These are phyloP conservation scores for Russula earlei DNA, from an alignment of 768 basidiomycete species.

Conservation along the genomic window DNA sequence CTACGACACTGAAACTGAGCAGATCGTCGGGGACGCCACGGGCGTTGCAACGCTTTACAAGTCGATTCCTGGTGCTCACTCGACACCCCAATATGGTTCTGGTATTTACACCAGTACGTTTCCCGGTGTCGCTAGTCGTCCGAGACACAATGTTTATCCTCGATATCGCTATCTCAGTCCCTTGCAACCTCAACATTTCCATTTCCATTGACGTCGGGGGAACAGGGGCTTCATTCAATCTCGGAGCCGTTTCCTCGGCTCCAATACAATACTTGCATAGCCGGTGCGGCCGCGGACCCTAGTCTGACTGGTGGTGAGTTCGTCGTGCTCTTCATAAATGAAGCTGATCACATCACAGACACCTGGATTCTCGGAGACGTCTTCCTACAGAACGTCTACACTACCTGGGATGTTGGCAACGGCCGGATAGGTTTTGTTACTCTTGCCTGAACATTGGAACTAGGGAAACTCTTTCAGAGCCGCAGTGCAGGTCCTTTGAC, in stretches of 20 bases:
- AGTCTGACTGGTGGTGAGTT: not conserved
- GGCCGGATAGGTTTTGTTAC: constrained; percentile 7
- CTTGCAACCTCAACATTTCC: not conserved
- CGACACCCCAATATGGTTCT: not conserved
- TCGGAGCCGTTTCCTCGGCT: not conserved
- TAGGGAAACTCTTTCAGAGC: not conserved
- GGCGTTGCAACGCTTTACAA: not conserved
- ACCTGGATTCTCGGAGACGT: constrained; percentile 9
- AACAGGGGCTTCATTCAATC: not conserved
- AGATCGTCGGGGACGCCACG: not conserved
- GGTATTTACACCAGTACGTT: constrained; percentile 1
- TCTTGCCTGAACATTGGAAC: not conserved
- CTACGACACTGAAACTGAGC: not conserved
- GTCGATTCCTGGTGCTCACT: not conserved
- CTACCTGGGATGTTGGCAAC: constrained; percentile 1
- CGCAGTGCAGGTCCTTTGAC: not conserved
- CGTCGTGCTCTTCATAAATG: not conserved
- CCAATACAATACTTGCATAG: not conserved
- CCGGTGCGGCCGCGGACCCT: not conserved
- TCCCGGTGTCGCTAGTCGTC: not conserved
- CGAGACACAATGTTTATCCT: not conserved
- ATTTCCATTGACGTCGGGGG: not conserved
- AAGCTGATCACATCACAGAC: not conserved
- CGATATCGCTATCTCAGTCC: not conserved
- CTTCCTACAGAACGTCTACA: constrained; percentile 6